phyloP scores from a whole-genome alignment of 805 yeast species.

The Zygosaccharomyces pseudorouxii region DNA sequence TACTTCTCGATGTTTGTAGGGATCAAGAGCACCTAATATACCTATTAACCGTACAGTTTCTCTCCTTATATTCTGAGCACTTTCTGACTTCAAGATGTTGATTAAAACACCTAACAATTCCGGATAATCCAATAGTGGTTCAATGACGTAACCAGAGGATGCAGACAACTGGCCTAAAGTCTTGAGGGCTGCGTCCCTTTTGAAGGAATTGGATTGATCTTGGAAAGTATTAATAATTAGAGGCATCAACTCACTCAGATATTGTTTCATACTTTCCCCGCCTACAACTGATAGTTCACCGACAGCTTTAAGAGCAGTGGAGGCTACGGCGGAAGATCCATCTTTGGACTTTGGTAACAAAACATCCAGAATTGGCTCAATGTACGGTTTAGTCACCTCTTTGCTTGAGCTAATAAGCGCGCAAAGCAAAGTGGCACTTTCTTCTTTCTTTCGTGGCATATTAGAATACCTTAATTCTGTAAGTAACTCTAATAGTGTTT shows the following conservation, averaged over 20 bases:
- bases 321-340: slow-evolving; percentile 71
- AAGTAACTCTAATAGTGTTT: slow-evolving; percentile 75
- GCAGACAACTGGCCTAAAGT: slow-evolving; percentile 85
- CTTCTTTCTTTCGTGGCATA: slow-evolving; percentile 73
- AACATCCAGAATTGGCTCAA: slow-evolving; percentile 84
- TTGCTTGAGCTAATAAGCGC: slow-evolving; percentile 72
- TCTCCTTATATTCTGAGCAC: slow-evolving; percentile 65
- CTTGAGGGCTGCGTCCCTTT: slow-evolving; percentile 83
- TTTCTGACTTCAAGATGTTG: slow-evolving; percentile 75
- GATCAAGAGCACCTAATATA: slow-evolving; percentile 93
- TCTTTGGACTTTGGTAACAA: slow-evolving; percentile 72
- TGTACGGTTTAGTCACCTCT: slow-evolving; percentile 83
- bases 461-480: slow-evolving; percentile 83
- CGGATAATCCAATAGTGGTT: slow-evolving; percentile 89
- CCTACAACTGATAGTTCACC: slow-evolving; percentile 89
- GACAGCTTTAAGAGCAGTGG: slow-evolving; percentile 77
- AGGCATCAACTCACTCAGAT: slow-evolving; percentile 77
- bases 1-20: slow-evolving; percentile 89
- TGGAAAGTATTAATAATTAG: slow-evolving; percentile 80
- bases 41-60: slow-evolving; percentile 90
- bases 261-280: slow-evolving; percentile 75
- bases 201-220: slow-evolving; percentile 84
- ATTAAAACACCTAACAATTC: slow-evolving; percentile 78
- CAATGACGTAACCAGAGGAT: slow-evolving; percentile 91
- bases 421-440: slow-evolving; percentile 71